Base-by-base conservation (phyloP, 495 filamentous ascomycete species). In the Aspergillus ostianus region DNA sequence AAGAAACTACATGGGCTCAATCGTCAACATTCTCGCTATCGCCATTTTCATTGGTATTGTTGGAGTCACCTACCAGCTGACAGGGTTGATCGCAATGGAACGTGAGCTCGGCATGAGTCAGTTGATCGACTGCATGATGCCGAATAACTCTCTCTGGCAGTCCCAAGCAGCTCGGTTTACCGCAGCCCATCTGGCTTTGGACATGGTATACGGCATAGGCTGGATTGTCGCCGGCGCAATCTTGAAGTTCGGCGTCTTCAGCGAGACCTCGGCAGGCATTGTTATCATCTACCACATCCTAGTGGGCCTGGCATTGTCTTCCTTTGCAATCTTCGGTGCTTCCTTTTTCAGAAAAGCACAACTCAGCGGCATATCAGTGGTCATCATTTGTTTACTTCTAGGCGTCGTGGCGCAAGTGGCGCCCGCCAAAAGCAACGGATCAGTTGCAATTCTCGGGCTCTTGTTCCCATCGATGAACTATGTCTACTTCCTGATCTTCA, bases 81-180 rank as follows among this genome's bases (percentile, higher is more conserved):
- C 87, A 18, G 90, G 90, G 3, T 82, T 90, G 64, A 85, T 90
- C 58, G 90, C 90, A 17, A 82, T 83, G 21, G 90, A 94, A 73
- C 78, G 90, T 48, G 90, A 94, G 74, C 73, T 84, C 46, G 90
- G 89, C 57, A 90, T 92, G 82, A 87, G 88, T 29, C 87, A 89
- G 47, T 76, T 94, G 47, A 78, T 93, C 48, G 90, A 94, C 70
- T 86, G 89, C 44, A 93, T 91, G 85, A 91, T 92, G 82, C 84
- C 86, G 20, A 88, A 87, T 60, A 70, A 71, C 23, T 74, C 76
- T 23, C 74, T 77, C 15, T 91, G 88, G 87, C 69, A 88, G 64
- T 84, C 84, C 15, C 90, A 93, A 75, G 75, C 81, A 27, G 84
- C 85, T 18, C 80, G 90, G 4, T 70, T 93, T 10, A 55, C 87